Base-by-base conservation (phyloP, 106 monocot genomes). In the Allium sativum region DNA sequence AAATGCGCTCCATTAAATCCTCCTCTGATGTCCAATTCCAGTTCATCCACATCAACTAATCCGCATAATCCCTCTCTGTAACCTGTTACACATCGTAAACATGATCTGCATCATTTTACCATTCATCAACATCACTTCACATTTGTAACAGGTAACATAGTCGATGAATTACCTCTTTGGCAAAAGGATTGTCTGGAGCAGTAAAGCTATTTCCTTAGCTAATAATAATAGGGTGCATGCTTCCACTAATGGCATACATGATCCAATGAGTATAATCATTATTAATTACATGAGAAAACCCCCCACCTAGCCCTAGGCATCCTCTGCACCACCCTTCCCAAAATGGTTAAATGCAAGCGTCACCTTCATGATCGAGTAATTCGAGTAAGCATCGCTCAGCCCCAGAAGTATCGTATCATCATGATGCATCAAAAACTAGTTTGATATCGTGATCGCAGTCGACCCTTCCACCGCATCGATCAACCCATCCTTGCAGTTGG, bases 301-400 rank as follows among this genome's bases (percentile, higher is more conserved):
- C n/a, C 59, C 3, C 12, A 43, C 4, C 59, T 13, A 41, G 7
- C 59, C 40, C 59, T 41, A 14, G 59, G 59, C 59, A 59, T 59
- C 59, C 59, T 12, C 59, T 59, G 59, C 43, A 6, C 19, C 41
- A 42, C 14, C 14, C 12, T 7, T 5, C 14, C 59, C 59, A 15
- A 59, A 59, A 19, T 10, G 59, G 43, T 59, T 59, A 18, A 59
- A 59, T 10, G 59, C 59, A 7, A 59, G 42, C 7, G 59, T 59
- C 12, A 59, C 42, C 42, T 59, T 42, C 59, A 59, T 59, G 4
- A 13, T 17, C 1, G 8, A 7, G 17, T 59, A 42, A 1, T 9
- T 9, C 10, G 8, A 12, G 42, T 42, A 20, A 6, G n/a, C 11
- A 9, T 59, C 42, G 16, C n/a, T 14, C 4, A 14, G n/a, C 9